Base-by-base conservation (phyloP, 2,329 filamentous ascomycete species). In the Torrubiellomyces zombiae region DNA sequence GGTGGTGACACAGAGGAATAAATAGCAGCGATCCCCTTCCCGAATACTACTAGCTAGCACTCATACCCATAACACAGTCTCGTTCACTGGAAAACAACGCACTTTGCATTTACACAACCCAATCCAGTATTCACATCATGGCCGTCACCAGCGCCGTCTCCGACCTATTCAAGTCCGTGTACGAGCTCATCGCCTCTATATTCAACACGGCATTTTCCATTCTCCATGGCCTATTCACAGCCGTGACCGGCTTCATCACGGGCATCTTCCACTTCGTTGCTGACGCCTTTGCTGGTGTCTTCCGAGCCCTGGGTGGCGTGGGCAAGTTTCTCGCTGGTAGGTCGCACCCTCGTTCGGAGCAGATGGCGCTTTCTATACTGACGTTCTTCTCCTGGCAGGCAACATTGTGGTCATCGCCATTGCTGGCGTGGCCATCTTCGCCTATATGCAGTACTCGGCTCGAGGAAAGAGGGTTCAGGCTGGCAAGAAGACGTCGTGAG, bases 101-200 rank as follows among this genome's bases (percentile, higher is more conserved):
- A n/a, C n/a, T n/a, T n/a, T n/a, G n/a, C n/a, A n/a, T n/a, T n/a
- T n/a, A n/a, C n/a, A n/a, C n/a, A n/a, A n/a, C n/a, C n/a, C n/a
- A n/a, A n/a, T n/a, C n/a, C n/a, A n/a, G n/a, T n/a, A n/a, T n/a
- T n/a, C n/a, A n/a, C 32, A 46, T 26, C 27, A 50, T 51, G 48
- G 39, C 48, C 21, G 30, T 56, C 38, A 42, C 43, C 13, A 35
- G 39, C 21, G 53, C 51, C 16, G 32, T 56, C 25, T 36, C 38
- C 21, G 46, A 53, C 34, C 40, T 56, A 24, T 38, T 55, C 39
- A 50, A 45, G 35, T 55, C 50, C 38, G 40, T 56, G 37, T 54
- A 49, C 30, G 52, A 56, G 39, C 49, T 58, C 16, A 30, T 55
- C 19, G 37, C 45, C 17, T 53, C 51, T 5, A 30, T 57, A 24